Conservation (phyloP, 805 yeast genomes). For the Torulaspora maleeae region DNA sequence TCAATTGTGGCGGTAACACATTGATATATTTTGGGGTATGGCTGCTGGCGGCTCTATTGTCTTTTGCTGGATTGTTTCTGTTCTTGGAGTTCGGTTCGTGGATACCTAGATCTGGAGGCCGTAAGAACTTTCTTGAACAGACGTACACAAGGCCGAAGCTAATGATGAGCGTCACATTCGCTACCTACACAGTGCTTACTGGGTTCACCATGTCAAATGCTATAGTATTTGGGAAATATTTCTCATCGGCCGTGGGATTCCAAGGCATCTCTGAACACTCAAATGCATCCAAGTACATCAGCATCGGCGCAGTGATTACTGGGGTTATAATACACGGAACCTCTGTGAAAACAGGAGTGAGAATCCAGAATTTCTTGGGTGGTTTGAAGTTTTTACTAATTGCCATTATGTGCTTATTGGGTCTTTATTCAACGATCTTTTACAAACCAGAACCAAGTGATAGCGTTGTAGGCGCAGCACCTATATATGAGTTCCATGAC, state of each 20-base stretch:
- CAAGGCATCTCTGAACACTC: constrained; percentile 38
- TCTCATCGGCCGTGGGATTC: constrained; percentile 42
- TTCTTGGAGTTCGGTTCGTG: constrained; percentile 67
- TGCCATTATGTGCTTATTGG: constrained; percentile 51
- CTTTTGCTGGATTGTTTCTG: constrained; percentile 63
- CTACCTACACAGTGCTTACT: constrained; percentile 47
- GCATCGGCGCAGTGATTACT: constrained; percentile 38
- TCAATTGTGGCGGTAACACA: constrained; percentile 65
- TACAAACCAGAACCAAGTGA: constrained; percentile 20
- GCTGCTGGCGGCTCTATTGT: constrained; percentile 55
- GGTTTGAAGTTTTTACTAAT: constrained; percentile 53
- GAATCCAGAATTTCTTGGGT: constrained; percentile 60
- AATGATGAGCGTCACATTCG: constrained; percentile 48
- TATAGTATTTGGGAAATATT: constrained; percentile 59
- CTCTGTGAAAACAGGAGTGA: constrained; percentile 56
- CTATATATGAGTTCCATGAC: constrained; percentile 29
- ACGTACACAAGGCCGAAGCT: constrained; percentile 58
- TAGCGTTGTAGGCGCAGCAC: constrained; percentile 5
- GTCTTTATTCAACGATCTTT: constrained; percentile 52
- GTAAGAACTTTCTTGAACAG: constrained; percentile 65
- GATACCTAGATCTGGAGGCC: constrained; percentile 71
- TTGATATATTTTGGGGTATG: constrained; percentile 57
- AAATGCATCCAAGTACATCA: constrained; percentile 41
- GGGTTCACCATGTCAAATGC: constrained; percentile 54
- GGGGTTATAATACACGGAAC: constrained; percentile 49